Evolutionary conservation across 371 early-diverging fungal genomes (phyloP).

Genomic region (Mucor circinelloides): DNA sequence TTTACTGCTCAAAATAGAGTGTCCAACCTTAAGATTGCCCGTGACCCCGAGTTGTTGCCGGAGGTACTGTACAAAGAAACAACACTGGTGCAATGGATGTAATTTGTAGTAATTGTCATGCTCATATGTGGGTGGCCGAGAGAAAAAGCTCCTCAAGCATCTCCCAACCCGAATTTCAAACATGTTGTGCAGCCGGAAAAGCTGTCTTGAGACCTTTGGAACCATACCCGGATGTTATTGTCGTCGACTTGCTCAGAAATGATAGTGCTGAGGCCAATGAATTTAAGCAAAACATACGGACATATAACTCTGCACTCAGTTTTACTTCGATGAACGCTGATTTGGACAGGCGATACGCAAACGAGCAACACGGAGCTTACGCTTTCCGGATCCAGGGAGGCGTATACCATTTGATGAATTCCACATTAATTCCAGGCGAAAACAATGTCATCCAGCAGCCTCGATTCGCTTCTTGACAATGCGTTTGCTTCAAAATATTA

Average conservation of each 20-base stretch:
- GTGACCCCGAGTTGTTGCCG: neutral
- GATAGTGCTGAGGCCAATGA: neutral
- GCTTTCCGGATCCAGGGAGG: neutral
- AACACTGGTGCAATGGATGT: neutral
- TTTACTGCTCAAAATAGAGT: neutral
- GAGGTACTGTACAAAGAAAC: neutral
- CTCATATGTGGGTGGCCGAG: neutral
- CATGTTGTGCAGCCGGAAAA: neutral
- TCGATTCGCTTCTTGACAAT: slow-evolving; percentile 6
- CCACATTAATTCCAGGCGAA: no score
- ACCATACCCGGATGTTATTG: neutral
- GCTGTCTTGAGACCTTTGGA: neutral
- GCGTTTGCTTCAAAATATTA: neutral
- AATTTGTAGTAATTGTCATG: neutral
- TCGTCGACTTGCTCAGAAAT: neutral
- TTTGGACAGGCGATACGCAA: neutral
- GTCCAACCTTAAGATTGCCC: neutral
- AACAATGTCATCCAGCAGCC: neutral
- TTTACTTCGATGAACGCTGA: neutral
- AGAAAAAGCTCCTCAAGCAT: neutral
- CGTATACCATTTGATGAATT: neutral
- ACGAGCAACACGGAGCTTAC: neutral
- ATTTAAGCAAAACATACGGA: neutral
- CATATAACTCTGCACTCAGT: slow-evolving; percentile 1
- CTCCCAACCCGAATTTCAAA: neutral